Evolutionary conservation across 2,329 filamentous ascomycete species (phyloP).

Genomic region (Fusarium irregulare): DNA sequence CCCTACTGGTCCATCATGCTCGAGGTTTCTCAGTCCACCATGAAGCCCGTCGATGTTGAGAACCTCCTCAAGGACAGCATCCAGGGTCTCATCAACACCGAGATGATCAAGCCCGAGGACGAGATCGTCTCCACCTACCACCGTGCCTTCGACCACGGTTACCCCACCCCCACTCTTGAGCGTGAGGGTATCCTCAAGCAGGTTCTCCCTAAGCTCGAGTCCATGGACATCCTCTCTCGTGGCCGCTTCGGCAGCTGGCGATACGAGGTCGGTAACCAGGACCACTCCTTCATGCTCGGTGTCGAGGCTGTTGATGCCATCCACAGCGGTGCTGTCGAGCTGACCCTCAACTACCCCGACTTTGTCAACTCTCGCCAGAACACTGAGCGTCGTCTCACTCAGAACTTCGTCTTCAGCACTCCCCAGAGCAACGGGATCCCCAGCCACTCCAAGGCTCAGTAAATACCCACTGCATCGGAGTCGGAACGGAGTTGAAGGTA

Average conservation of each 20-base stretch:
- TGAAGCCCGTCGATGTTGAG: conserved; percentile 92
- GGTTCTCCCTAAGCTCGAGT: conserved; percentile 91
- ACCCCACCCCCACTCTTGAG: conserved; percentile 94
- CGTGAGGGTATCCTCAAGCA: conserved; percentile 93
- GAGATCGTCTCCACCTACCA: conserved; percentile 99
- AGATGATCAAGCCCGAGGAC: conserved; percentile 90
- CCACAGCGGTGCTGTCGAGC: conserved; percentile 86
- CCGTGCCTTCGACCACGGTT: conserved; percentile 97
- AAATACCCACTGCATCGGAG: conserved; percentile 47
- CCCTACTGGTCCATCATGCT: conserved; percentile 99
- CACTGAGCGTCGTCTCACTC: conserved; percentile 58
- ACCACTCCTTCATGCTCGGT: conserved; percentile 97
- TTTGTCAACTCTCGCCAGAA: conserved; percentile 87
- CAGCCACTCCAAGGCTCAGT: conserved; percentile 51
- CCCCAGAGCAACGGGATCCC: conserved; percentile 56
- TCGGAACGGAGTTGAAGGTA: conserved; percentile 13
- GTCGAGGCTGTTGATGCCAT: conserved; percentile 94
- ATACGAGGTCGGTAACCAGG: conserved; percentile 97
- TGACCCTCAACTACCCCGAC: conserved; percentile 96
- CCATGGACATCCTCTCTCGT: conserved; percentile 91
- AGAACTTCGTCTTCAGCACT: conserved; percentile 56
- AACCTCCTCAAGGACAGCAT: conserved; percentile 92
- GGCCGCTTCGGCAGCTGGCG: conserved; percentile 98
- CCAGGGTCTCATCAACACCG: conserved; percentile 96
- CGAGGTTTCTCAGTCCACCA: conserved; percentile 92